phyloP scores from a whole-genome alignment of 352 stramenopile species.

The Stramenopiles sp. region DNA sequence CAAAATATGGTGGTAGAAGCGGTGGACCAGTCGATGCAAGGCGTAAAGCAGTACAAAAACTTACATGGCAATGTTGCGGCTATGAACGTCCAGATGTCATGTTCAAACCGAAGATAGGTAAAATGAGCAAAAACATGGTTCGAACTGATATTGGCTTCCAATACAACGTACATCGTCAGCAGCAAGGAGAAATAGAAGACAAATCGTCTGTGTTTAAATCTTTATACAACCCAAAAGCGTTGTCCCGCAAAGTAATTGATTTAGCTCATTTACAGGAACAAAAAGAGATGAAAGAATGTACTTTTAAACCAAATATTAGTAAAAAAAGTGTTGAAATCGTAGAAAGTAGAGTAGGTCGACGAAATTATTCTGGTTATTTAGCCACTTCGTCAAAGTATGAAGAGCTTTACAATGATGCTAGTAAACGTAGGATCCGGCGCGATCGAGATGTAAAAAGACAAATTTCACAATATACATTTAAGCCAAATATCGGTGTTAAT shows the following conservation, averaged over 20 bases:
- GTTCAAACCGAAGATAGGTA: neutral
- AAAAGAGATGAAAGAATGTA: slow-evolving; percentile 38
- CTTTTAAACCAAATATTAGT: slow-evolving; percentile 38
- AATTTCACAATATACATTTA: neutral
- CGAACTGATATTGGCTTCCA: neutral
- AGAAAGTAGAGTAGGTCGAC: neutral
- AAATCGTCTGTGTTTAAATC: neutral
- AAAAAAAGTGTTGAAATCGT: neutral
- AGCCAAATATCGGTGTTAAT: neutral
- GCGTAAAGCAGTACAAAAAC: neutral
- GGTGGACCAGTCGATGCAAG: neutral
- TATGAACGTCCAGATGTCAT: neutral
- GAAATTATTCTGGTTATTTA: neutral
- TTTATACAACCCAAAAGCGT: neutral
- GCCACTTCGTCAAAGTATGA: neutral
- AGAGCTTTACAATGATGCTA: neutral
- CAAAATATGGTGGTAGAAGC: neutral
- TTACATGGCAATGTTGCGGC: neutral
- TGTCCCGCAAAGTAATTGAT: neutral
- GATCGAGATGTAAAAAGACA: neutral
- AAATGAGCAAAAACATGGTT: neutral
- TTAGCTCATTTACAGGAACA: neutral
- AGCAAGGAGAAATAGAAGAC: neutral
- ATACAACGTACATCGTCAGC: neutral
- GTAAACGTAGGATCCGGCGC: neutral